These are phyloP conservation scores for Fusarium tjaetaba DNA, from an alignment of 2,329 filamentous ascomycete species.

Conservation along the genomic window DNA sequence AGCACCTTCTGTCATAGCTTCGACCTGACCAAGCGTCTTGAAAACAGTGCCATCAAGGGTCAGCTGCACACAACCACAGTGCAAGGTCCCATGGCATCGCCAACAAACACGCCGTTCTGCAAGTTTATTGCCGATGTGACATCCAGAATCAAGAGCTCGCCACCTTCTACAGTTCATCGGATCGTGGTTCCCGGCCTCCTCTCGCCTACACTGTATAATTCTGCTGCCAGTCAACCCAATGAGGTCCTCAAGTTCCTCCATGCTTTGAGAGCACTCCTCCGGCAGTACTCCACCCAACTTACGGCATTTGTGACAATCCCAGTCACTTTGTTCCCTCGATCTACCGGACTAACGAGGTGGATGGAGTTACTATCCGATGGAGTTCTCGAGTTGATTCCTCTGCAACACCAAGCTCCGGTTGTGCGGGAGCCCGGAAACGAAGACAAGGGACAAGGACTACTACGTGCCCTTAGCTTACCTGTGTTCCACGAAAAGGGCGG, in stretches of 20 bases:
- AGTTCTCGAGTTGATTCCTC: conserved; percentile 82
- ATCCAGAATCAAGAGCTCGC: conserved; percentile 64
- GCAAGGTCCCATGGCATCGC: conserved; percentile 40
- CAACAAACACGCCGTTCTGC: conserved; percentile 58
- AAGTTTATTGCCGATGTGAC: conserved; percentile 70
- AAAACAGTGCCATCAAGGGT: conserved; percentile 59
- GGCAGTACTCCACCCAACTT: conserved; percentile 70
- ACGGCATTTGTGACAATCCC: conserved; percentile 82
- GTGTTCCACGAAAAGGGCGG: conserved; percentile 90
- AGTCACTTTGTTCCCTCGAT: conserved; percentile 80
- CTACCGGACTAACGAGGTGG: conserved; percentile 81
- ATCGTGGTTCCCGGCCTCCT: conserved; percentile 86
- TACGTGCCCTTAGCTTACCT: conserved; percentile 84
- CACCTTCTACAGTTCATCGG: conserved; percentile 75
- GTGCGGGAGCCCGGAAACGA: conserved; percentile 69
- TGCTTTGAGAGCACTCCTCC: conserved; percentile 77
- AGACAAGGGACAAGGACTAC: conserved; percentile 79
- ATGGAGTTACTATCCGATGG: conserved; percentile 87
- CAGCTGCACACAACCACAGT: conserved; percentile 62
- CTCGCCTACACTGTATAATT: conserved; percentile 84
- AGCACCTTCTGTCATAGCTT: conserved; percentile 76
- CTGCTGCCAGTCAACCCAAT: conserved; percentile 73
- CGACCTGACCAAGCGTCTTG: conserved; percentile 74
- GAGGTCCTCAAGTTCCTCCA: conserved; percentile 85
- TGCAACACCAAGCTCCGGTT: conserved; percentile 66